These are phyloP conservation scores for Amanita jacksonii DNA, from an alignment of 768 basidiomycete species.

Conservation along the genomic window DNA sequence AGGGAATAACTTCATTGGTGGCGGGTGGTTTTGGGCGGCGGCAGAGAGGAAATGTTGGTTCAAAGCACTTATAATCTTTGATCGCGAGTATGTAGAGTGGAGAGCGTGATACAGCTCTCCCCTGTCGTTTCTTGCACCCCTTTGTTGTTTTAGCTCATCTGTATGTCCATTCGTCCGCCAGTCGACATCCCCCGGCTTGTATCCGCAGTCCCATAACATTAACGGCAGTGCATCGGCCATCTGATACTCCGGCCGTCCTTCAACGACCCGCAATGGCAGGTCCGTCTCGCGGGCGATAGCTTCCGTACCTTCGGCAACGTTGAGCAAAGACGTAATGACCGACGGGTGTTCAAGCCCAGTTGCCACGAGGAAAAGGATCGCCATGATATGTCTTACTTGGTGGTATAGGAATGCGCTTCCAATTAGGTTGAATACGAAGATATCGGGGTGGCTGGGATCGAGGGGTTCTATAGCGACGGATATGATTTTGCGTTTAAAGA, in stretches of 20 bases:
- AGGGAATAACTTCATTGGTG: constrained; percentile 29
- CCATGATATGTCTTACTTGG: constrained; percentile 94
- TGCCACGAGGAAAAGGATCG: constrained; percentile 82
- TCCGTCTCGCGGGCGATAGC: constrained; percentile 13
- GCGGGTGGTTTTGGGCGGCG: constrained; percentile 39
- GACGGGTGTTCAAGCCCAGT: constrained; percentile 65
- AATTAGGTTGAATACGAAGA: constrained; percentile 74
- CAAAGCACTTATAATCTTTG: constrained; percentile 55
- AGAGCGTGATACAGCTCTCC: constrained; percentile 42
- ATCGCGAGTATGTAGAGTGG: constrained; percentile 44
- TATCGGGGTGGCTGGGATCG: constrained; percentile 19
- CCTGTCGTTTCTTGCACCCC: constrained; percentile 15
- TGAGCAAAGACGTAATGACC: constrained; percentile 64
- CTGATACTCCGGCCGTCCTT: constrained; percentile 78
- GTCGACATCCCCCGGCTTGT: constrained; percentile 49
- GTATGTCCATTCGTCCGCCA: constrained; percentile 55
- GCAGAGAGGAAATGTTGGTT: constrained; percentile 57
- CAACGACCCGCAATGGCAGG: constrained; percentile 35
- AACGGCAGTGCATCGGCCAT: constrained; percentile 92
- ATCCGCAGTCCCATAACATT: constrained; percentile 86
- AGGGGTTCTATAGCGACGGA: constrained; percentile 54
- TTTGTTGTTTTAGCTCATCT: constrained; percentile 21
- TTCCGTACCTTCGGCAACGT: constrained; percentile 45
- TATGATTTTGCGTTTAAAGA: constrained; percentile 61
- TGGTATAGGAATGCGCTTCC: constrained; percentile 92